Percentiles rank a stretch among this genome's conserved stretches.
Evolutionary conservation across 2,329 filamentous ascomycete species (phyloP).

Genomic region (Pseudogymnoascus sp.): DNA sequence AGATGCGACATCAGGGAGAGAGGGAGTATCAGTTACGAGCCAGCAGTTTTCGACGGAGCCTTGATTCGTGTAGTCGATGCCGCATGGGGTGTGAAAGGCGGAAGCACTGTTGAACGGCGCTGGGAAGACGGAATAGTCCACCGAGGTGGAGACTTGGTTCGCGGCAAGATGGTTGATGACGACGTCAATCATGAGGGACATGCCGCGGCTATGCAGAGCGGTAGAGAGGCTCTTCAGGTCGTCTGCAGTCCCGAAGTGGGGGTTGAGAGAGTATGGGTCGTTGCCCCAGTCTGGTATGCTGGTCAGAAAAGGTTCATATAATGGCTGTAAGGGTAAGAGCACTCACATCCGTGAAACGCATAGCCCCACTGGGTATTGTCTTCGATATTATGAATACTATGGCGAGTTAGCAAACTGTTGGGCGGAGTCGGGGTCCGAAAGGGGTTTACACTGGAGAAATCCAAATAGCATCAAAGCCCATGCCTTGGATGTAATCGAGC

Average conservation of each 20-base stretch:
- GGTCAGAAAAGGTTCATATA: neutral
- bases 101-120: constrained; percentile 47
- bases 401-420: constrained; percentile 22
- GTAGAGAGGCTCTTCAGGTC: constrained; percentile 38
- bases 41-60: constrained; percentile 34
- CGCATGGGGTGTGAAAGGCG: constrained; percentile 56
- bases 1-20: constrained; percentile 40
- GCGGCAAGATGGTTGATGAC: constrained; percentile 46
- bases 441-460: constrained; percentile 29
- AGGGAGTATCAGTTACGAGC: constrained; percentile 41
- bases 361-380: constrained; percentile 32
- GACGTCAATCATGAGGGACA: constrained; percentile 43
- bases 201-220: constrained; percentile 36
- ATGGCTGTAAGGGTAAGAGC: neutral
- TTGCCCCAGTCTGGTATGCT: constrained; percentile 33
- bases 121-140: constrained; percentile 46
- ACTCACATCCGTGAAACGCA: constrained; percentile 41
- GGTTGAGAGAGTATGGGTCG: constrained; percentile 39
- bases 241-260: constrained; percentile 38
- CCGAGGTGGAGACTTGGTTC: constrained; percentile 35
- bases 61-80: constrained; percentile 47
- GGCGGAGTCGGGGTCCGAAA: constrained; percentile 32
- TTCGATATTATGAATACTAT: constrained; percentile 23
- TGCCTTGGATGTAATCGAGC: constrained; percentile 42
- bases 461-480: constrained; percentile 41